Conservation (phyloP, 805 yeast species). For the Danielia oregonensis region DNA sequence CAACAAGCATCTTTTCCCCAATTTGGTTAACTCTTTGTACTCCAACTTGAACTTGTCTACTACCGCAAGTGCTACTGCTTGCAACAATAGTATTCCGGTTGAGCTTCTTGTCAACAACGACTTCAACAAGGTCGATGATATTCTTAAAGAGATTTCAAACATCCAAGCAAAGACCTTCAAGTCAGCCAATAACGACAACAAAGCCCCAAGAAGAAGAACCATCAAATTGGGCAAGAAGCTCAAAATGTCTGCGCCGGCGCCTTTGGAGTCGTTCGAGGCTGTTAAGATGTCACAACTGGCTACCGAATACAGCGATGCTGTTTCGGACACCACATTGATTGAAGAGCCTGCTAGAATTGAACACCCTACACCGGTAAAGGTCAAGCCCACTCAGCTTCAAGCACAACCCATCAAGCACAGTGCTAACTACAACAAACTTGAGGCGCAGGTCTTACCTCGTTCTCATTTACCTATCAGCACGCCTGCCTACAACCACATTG, state of each 20-base stretch:
- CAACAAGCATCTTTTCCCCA: constrained; percentile 36
- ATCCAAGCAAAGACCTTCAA: constrained; percentile 44
- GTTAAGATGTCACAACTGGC: not conserved
- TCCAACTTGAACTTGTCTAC: constrained; percentile 32
- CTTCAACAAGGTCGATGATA: constrained; percentile 30
- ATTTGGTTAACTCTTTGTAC: constrained; percentile 33
- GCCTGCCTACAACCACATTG: not conserved
- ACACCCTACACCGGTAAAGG: constrained; percentile 15
- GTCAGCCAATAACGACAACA: constrained; percentile 20
- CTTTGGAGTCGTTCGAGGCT: not conserved
- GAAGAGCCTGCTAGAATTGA: constrained; percentile 5
- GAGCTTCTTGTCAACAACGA: constrained; percentile 28
- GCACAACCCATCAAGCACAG: too few species aligned
- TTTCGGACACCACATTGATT: constrained; percentile 8
- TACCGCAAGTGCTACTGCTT: constrained; percentile 13
- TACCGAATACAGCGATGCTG: constrained; percentile 3
- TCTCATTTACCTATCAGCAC: constrained; percentile 4
- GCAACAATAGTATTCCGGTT: constrained; percentile 37
- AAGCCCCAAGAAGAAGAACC: constrained; percentile 41
- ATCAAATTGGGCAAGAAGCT: constrained; percentile 25
- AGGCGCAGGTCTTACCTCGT: too few species aligned
- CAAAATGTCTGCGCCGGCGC: constrained; percentile 1
- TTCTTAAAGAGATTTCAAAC: constrained; percentile 39
- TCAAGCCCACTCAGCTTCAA: too few species aligned
- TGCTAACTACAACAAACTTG: too few species aligned